Conservation (phyloP, 768 basidiomycete genomes). For the Xerocomellus dryophilus region DNA sequence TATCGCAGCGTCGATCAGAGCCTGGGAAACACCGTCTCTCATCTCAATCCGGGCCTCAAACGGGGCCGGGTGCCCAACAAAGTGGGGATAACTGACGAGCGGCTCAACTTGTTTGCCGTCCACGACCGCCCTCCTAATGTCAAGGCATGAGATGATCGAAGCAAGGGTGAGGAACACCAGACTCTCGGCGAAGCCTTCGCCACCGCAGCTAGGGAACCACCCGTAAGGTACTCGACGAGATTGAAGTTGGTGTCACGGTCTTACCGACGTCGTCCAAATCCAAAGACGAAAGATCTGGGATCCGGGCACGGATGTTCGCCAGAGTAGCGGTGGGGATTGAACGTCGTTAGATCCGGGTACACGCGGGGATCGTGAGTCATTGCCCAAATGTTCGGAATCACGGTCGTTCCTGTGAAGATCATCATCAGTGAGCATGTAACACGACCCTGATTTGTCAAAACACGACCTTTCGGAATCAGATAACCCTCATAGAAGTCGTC, state of each 20-base stretch:
- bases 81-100: background rate
- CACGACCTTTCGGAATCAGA: conserved; percentile 1
- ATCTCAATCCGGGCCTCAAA: background rate
- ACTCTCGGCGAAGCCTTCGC: background rate
- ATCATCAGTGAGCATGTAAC: background rate
- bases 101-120: background rate
- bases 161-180: background rate
- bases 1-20: background rate
- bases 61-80: background rate
- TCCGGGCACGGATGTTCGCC: background rate
- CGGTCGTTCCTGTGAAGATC: background rate
- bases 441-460: background rate
- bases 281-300: background rate
- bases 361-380: conserved; percentile 2
- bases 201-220: background rate
- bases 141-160: background rate
- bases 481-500: conserved; percentile 5
- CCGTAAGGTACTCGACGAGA: background rate
- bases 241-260: background rate
- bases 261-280: conserved; percentile 6
- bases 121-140: background rate
- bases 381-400: conserved; percentile 4
- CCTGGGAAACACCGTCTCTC: background rate
- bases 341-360: background rate
- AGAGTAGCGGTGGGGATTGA: background rate